These are phyloP conservation scores for Globisporangium acanthophoron DNA, from an alignment of 352 stramenopile species.

Conservation along the genomic window DNA sequence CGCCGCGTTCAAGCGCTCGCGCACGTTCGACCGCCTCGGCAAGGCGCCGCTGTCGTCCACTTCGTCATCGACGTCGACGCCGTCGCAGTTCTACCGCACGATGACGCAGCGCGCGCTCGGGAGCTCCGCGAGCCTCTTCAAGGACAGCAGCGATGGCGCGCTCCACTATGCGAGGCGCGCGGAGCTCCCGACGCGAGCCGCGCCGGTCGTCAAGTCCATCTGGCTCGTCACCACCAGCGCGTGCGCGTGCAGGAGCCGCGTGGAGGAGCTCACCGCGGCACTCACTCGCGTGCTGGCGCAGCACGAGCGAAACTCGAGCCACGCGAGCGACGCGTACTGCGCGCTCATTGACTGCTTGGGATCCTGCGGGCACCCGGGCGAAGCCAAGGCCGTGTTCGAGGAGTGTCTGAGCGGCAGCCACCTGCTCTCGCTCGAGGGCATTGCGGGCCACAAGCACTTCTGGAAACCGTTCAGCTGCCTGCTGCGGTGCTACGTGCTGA, in stretches of 20 bases:
- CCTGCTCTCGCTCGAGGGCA: conserved; percentile 22
- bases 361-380: conserved; percentile 28
- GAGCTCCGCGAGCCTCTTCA: conserved; percentile 11
- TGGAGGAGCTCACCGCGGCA: conserved; percentile 18
- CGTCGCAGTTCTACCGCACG: conserved; percentile 28
- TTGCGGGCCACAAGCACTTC: conserved; percentile 20
- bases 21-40: conserved; percentile 31
- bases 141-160: not conserved
- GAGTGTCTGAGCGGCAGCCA: conserved; percentile 29
- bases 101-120: conserved; percentile 32
- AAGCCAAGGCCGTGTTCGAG: conserved; percentile 45
- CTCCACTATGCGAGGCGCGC: not conserved
- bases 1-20: conserved; percentile 30
- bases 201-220: conserved; percentile 20
- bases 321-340: conserved; percentile 25
- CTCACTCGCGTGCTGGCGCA: conserved; percentile 18
- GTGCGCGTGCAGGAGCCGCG: conserved; percentile 19
- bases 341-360: conserved; percentile 32
- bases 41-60: conserved; percentile 2
- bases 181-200: conserved; percentile 5
- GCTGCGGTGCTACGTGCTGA: conserved; percentile 29
- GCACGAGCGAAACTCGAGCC: conserved; percentile 17
- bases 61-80: not conserved
- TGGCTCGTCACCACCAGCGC: conserved; percentile 31
- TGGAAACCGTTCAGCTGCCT: conserved; percentile 42